Evolutionary conservation across 345 rosid genomes (phyloP).

Genomic region (Acer yangbiense): DNA sequence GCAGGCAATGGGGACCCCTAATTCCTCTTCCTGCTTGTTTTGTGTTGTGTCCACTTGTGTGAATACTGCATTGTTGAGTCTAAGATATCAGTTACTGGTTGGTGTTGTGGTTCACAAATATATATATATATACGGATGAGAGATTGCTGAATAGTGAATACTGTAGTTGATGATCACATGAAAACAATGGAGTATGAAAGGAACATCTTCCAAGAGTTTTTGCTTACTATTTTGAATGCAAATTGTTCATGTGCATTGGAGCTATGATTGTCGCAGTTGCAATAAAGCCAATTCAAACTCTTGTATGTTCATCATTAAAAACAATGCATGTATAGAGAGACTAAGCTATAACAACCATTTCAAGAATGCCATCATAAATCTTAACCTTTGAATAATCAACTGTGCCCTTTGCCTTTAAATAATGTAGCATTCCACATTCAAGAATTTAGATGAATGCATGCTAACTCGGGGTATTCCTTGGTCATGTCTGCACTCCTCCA

Average conservation of each 20-base stretch:
- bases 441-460: background rate
- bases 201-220: constrained; percentile 5
- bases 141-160: constrained; percentile 47
- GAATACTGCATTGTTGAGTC: background rate
- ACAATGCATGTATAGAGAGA: no score
- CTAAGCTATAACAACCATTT: background rate
- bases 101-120: background rate
- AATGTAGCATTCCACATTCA: background rate
- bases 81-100: background rate
- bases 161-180: background rate
- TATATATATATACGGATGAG: constrained; percentile 68
- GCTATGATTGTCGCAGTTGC: background rate
- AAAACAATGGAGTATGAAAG: background rate
- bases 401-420: no score
- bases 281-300: background rate
- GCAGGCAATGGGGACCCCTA: background rate
- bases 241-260: no score
- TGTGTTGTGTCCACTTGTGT: background rate
- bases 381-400: background rate
- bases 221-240: no score
- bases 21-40: background rate
- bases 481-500: background rate
- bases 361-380: background rate
- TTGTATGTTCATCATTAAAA: no score
- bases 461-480: background rate